Base-by-base conservation (phyloP, 2,329 filamentous ascomycete species). In the Nigrospora osmanthi region DNA sequence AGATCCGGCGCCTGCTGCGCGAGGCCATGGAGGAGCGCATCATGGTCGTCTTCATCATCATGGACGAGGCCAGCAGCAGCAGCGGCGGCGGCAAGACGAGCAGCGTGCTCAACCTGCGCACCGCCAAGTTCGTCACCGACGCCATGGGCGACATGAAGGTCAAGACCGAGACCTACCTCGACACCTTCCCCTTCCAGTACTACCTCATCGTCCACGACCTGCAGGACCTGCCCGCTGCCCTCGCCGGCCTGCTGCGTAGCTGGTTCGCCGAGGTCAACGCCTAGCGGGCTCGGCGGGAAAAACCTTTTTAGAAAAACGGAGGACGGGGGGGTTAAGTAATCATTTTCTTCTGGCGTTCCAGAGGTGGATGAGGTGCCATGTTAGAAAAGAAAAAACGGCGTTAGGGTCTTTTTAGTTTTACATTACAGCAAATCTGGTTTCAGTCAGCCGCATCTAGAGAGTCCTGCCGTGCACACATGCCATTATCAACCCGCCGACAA, bases 1-100 rank as follows among this genome's bases (percentile, higher is more conserved):
- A 80, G 6, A 90, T 98, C 54, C 78, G 87, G 14, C 75, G 88
- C 6, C 75, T 97, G 17, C 81, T 98, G 11, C 77, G 93, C 11
- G 85, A 91, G 65, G 91, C 93, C 1, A 82, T 89, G 58, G 90
- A 96, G 64, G 88, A 96, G 67, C 77, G 89, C 14, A 94, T 99
- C 60, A 96, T 98, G 88, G 83, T 97, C 51, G 91, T 98, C 6
- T 99, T 98, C 63, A 88, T 98, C 56, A 86, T 99, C 57, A 89
- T 98, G 59, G 93, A 98, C 69, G 76, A 80, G 54, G 70, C 67
- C 52, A 44, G 31, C 28, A 38, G 32, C 28, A 38, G 32, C 30
- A 17, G 12, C 11, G 59, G 67, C 47, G 65, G 65, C 19, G 38
- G 23, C 10, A 69, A 72, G 51, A 71, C 73, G 53, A 67, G 71